Base-by-base conservation (phyloP, 495 filamentous ascomycete genomes). In the Opeltia flavorubescens region DNA sequence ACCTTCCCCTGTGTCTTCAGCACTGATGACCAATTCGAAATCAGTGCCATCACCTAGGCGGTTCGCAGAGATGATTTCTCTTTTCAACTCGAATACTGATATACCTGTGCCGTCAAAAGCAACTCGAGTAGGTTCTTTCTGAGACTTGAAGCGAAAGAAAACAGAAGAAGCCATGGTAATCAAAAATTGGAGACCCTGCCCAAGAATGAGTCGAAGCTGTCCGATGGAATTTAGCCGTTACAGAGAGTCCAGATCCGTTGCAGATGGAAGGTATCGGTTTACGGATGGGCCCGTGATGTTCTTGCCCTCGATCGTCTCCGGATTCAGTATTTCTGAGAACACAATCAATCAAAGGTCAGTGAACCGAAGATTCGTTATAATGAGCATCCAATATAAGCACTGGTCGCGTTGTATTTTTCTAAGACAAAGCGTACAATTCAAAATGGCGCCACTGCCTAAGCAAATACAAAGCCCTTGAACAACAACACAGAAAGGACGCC, bases 141-240 rank as follows among this genome's bases (percentile, higher is more conserved):
- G 86, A 49, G 89, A 95, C 73, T 95, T 96, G 83, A 96, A 99
- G 69, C 94, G 94, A 83, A 94, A 96, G 69, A 94, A 95, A 62
- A 99, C 89, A 52, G 88, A 95, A 47, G 93, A 95, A 66, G 89
- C 75, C 91, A 98, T 98, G 62, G 57, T 81, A 67, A 20, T 20
- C 17, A 20, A 18, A 23, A 20, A 39, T 6, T 25, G 18, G 6
- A n/a, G 21, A 26, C 13, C 18, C 33, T 6, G 27, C 13, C 13
- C 2, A 9, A 18, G 18, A 20, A 33, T 6, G 11, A 25, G 11
- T 18, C 9, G 25, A 27, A 44, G 29, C 28, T 44, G 41, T 17
- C 25, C 18, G 25, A 27, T 6, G 41, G 5, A 36, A 18, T 36
- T 17, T 36, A 18, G 34, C 5, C 9, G 12, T n/a, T n/a, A n/a